Conservation (phyloP, 2,329 filamentous ascomycete species). For the Tolypocladium cylindrosporum region DNA sequence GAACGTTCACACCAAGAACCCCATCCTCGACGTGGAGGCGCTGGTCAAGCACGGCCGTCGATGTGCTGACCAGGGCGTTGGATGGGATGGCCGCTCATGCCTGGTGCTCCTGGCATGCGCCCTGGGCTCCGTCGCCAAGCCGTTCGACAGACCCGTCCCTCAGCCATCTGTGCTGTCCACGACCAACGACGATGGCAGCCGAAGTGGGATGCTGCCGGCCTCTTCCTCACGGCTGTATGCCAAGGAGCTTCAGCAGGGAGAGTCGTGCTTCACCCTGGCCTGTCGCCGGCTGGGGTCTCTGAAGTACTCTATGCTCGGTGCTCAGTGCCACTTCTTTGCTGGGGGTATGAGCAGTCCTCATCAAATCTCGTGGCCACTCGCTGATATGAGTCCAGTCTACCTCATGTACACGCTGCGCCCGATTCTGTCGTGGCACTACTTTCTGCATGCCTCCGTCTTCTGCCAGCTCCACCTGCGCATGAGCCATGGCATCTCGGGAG, state of each 20-base stretch:
- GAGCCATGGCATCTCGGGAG: background rate
- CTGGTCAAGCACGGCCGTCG: background rate
- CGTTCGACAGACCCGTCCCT: background rate
- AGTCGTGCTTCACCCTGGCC: slow-evolving; percentile 13
- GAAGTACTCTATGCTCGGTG: slow-evolving; percentile 17
- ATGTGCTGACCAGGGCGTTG: background rate
- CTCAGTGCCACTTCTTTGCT: slow-evolving; percentile 27
- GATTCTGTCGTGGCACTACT: background rate
- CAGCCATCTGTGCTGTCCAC: background rate
- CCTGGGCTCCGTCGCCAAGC: background rate
- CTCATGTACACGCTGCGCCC: slow-evolving; percentile 25
- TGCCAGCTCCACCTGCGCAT: background rate
- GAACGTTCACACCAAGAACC: background rate
- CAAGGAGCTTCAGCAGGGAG: background rate
- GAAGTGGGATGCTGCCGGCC: background rate
- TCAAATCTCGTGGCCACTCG: background rate
- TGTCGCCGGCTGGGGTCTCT: slow-evolving; percentile 14
- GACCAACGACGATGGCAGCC: background rate
- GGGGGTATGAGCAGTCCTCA: slow-evolving; percentile 10
- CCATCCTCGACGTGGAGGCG: background rate
- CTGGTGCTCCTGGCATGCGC: background rate
- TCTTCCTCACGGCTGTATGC: background rate
- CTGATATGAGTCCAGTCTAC: slow-evolving; percentile 14
- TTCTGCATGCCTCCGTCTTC: background rate
- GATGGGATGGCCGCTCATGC: background rate